A percentile compares a stretch with the other conserved stretches of the same genome.
These are phyloP conservation scores for Aspergillus kassunensis DNA, from an alignment of 495 filamentous ascomycete species.

Conservation along the genomic window DNA sequence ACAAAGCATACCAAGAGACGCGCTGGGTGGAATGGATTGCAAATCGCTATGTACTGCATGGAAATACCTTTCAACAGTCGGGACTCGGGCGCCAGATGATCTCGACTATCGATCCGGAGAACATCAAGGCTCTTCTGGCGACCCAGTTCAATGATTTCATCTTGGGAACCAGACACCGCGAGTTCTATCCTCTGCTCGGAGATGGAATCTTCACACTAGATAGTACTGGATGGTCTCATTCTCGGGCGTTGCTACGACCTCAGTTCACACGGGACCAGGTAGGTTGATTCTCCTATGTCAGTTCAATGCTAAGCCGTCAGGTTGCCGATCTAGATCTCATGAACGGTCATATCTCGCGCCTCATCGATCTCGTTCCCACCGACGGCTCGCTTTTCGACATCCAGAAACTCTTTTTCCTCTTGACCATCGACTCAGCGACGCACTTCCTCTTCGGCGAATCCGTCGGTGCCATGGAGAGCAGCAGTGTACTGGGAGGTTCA, in stretches of 20 bases:
- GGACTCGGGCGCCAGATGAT: conserved; percentile 30
- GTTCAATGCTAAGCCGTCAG: conserved; percentile 4
- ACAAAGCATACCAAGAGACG: conserved; percentile 27
- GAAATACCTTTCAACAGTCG: conserved; percentile 33
- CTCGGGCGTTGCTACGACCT: conserved; percentile 50
- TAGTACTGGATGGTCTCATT: conserved; percentile 61
- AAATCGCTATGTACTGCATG: conserved; percentile 27
- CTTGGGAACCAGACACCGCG: conserved; percentile 40
- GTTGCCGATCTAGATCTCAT: conserved; percentile 47
- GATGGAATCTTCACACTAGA: conserved; percentile 68
- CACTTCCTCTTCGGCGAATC: conserved; percentile 65
- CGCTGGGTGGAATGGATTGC: conserved; percentile 35
- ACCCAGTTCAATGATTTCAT: conserved; percentile 72
- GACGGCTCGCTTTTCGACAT: conserved; percentile 56
- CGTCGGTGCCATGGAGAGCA: conserved; percentile 34
- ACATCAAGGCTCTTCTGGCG: conserved; percentile 80
- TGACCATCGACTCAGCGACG: conserved; percentile 65
- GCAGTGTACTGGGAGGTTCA: conserved; percentile 28
- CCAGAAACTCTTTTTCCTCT: conserved; percentile 53
- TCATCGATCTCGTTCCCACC: conserved; percentile 46
- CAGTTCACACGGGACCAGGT: conserved; percentile 51
- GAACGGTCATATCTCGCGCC: conserved; percentile 52
- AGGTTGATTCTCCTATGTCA: neutral
- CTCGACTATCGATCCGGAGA: conserved; percentile 71
- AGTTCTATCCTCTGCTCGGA: conserved; percentile 51